A percentile compares a stretch with the other conserved stretches of the same genome.
These are phyloP conservation scores for Hirschioporus abietinus DNA, from an alignment of 768 basidiomycete genomes.

Conservation along the genomic window DNA sequence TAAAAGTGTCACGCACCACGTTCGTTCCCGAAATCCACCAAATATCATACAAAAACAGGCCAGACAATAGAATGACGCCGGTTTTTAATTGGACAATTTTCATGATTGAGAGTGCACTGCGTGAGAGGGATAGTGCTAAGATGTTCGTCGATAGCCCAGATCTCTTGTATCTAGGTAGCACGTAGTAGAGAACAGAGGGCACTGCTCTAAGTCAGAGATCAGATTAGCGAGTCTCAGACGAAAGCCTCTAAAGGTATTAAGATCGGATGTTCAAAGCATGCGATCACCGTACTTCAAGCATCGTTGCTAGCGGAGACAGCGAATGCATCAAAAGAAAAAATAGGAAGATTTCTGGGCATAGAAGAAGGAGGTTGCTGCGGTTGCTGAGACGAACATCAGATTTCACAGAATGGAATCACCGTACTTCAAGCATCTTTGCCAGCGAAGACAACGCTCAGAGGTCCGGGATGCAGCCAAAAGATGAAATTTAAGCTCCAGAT, in stretches of 20 bases:
- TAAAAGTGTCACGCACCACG: slow-evolving; percentile 49
- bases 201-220: too few relatives aligned
- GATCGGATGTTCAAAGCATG: too few relatives aligned
- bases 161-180: slow-evolving; percentile 38
- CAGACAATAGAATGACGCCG: slow-evolving; percentile 73
- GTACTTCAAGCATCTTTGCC: too few relatives aligned
- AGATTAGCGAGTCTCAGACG: too few relatives aligned
- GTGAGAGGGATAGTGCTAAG: slow-evolving; percentile 68
- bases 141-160: slow-evolving; percentile 76
- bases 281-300: too few relatives aligned
- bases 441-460: not conserved
- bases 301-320: too few relatives aligned
- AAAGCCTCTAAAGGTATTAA: too few relatives aligned
- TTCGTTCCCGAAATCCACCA: slow-evolving; percentile 92
- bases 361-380: too few relatives aligned
- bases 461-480: not conserved
- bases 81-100: slow-evolving; percentile 88
- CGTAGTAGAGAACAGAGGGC: slow-evolving; percentile 62
- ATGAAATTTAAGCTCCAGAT: not conserved
- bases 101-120: slow-evolving; percentile 73
- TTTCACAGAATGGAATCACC: too few relatives aligned
- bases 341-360: too few relatives aligned
- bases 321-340: too few relatives aligned
- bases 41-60: slow-evolving; percentile 89
- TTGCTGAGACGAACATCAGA: too few relatives aligned